These are phyloP conservation scores for Acanthochlamys bracteata DNA, from an alignment of 106 monocot species.

Conservation along the genomic window DNA sequence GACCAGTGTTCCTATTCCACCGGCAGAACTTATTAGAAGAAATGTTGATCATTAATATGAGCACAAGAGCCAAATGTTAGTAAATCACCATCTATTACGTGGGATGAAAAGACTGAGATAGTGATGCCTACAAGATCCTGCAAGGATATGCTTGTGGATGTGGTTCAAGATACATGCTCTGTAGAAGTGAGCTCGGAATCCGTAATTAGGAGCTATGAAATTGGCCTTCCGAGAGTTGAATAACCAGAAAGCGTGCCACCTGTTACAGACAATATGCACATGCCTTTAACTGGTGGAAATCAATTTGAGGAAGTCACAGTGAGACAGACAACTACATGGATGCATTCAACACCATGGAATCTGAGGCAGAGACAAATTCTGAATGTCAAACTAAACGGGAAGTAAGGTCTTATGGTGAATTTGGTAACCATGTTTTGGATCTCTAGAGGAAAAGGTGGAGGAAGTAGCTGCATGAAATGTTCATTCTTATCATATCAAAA, in stretches of 20 bases:
- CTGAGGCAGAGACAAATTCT: constrained; percentile 53
- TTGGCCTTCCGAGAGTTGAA: constrained; percentile 2
- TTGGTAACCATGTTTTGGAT: constrained; percentile 9
- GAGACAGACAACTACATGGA: constrained; percentile 73
- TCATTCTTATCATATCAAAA: constrained; percentile 14
- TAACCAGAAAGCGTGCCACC: constrained; percentile 22
- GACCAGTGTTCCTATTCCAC: constrained; percentile 11
- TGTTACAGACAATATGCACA: constrained; percentile 12
- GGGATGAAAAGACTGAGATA: constrained; percentile 62
- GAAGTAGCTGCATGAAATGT: constrained; percentile 7
- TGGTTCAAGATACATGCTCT: constrained; percentile 19
- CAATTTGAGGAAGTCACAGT: constrained; percentile 42
- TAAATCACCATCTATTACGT: constrained; percentile 38
- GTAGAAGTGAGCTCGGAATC: constrained; percentile 13
- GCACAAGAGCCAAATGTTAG: constrained; percentile 16
- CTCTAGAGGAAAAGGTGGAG: constrained; percentile 2
- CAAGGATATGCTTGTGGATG: constrained; percentile 28
- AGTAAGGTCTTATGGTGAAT: constrained; percentile 20
- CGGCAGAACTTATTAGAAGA: constrained; percentile 21
- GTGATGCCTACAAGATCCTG: constrained; percentile 23
- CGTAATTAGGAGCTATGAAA: constrained; percentile 17
- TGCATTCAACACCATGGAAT: constrained; percentile 59
- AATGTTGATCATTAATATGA: constrained; percentile 18
- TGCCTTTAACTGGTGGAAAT: constrained; percentile 10
- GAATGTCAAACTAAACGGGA: constrained; percentile 49